Evolutionary conservation across 306 rosid species (phyloP).

Genomic region (Abrus precatorius): DNA sequence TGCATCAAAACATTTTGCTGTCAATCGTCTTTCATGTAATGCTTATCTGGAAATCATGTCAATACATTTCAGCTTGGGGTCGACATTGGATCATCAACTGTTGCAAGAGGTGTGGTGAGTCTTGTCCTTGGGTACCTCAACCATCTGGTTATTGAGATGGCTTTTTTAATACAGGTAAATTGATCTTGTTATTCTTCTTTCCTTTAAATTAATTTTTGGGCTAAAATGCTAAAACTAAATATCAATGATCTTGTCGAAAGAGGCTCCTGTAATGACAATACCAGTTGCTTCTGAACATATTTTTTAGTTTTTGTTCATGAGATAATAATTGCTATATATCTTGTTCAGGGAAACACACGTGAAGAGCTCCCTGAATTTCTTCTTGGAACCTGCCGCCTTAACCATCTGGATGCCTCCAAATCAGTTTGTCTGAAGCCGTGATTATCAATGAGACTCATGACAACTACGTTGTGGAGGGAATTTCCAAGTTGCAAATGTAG

Average conservation of each 20-base stretch:
- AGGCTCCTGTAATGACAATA: constrained; percentile 8
- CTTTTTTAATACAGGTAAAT: constrained; percentile 88
- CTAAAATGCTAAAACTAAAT: constrained; percentile 20
- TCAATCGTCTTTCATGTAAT: constrained; percentile 12
- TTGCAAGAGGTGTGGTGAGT: constrained; percentile 91
- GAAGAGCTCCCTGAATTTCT: constrained; percentile 96
- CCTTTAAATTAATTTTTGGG: constrained; percentile 27
- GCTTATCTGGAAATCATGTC: constrained; percentile 40
- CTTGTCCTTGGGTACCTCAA: constrained; percentile 97
- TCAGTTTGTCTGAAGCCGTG: constrained; percentile 63
- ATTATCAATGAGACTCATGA: constrained; percentile 31
- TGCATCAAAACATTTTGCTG: constrained; percentile 29
- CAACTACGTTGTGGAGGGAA: constrained; percentile 28
- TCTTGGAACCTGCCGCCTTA: constrained; percentile 91
- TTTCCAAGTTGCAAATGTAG: constrained; percentile 45
- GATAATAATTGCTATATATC: constrained; percentile 32
- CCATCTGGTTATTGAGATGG: constrained; percentile 94
- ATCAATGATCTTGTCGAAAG: constrained; percentile 10
- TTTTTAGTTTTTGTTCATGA: constrained; percentile 7
- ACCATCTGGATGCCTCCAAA: constrained; percentile 86
- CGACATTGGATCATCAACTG: constrained; percentile 89
- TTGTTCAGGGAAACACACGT: constrained; percentile 79
- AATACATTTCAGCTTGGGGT: constrained; percentile 68
- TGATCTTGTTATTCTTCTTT: constrained; percentile 24
- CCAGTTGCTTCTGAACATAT: constrained; percentile 1